These are phyloP conservation scores for Nicotiana benthamiana DNA, from an alignment of 257 asterid genomes.

Conservation along the genomic window DNA sequence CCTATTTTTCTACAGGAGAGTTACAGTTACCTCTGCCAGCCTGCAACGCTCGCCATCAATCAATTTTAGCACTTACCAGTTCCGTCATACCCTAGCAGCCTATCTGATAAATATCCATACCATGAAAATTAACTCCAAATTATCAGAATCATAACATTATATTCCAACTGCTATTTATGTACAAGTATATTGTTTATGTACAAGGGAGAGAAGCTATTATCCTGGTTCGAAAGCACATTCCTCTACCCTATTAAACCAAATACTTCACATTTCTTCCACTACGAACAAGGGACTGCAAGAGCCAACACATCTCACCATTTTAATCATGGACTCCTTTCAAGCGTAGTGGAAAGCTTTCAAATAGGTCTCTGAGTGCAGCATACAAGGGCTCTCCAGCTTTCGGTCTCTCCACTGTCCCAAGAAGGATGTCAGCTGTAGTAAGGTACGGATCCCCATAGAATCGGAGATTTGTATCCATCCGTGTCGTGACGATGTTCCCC, in stretches of 20 bases:
- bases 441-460: slow-evolving; percentile 97
- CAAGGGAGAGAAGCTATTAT: background rate
- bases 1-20: background rate
- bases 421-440: slow-evolving; percentile 84
- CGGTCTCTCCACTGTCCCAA: slow-evolving; percentile 84
- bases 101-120: background rate
- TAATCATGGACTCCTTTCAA: background rate
- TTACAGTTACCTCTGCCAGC: background rate
- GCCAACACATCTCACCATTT: background rate
- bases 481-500: slow-evolving; percentile 77
- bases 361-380: slow-evolving; percentile 63
- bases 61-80: background rate
- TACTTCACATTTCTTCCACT: slow-evolving; percentile 4
- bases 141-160: background rate
- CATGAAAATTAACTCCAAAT: background rate
- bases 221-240: background rate
- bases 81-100: background rate
- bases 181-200: background rate
- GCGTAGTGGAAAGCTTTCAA: slow-evolving; percentile 33
- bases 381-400: slow-evolving; percentile 91
- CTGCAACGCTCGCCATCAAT: background rate
- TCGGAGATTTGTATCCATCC: slow-evolving; percentile 88
- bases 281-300: background rate
- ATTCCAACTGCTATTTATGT: background rate
- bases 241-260: background rate